Base-by-base conservation (phyloP, 2,329 filamentous ascomycete species). In the Alternaria angustiovoidea region DNA sequence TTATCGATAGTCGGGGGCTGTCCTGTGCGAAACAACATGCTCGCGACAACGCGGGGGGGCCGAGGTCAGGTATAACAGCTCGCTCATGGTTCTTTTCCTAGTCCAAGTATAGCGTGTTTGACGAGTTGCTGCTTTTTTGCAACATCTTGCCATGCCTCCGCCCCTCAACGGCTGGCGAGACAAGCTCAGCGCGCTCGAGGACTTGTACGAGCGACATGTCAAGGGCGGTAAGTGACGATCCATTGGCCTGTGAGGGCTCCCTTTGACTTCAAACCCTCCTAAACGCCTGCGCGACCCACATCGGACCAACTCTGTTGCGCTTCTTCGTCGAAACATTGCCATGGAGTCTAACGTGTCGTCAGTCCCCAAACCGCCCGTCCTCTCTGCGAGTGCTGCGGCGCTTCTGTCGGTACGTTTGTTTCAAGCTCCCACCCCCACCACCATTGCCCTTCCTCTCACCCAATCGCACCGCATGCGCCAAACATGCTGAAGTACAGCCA, bases 381-480 rank as follows among this genome's bases (percentile, higher is more conserved):
- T 79, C 54, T 69, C 76, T 61, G 64, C 75, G 63, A 71, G 34
- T 47, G 67, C 73, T 61, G 77, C 77, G 58, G 78, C 75, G 54
- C 66, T 74, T 30, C 65, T 79, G 59, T 79, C 78, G 65, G 78
- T 79, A 75, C 67, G 77, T 78, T 42, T 42, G 39, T 42, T 75
- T 76, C 70, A 72, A 39, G 47, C 57, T 58, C 12, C 57, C 59
- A 42, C 69, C 69, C 69, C 67, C 67, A 65, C 64, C 65, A 55
- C 42, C 53, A 44, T 51, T 56, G 58, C 63, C 53, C 56, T 61
- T 56, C 44, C 55, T 65, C 65, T 65, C 65, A 65, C 47, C 73
- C 72, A 73, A 74, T 74, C 61, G 54, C 54, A n/a, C 48, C 38
- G 52, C 54, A 46, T 59, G 51, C 47, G 57, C 56, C 47, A 53